phyloP scores from a whole-genome alignment of 2,329 filamentous ascomycete species.

The Botrytis tulipae region DNA sequence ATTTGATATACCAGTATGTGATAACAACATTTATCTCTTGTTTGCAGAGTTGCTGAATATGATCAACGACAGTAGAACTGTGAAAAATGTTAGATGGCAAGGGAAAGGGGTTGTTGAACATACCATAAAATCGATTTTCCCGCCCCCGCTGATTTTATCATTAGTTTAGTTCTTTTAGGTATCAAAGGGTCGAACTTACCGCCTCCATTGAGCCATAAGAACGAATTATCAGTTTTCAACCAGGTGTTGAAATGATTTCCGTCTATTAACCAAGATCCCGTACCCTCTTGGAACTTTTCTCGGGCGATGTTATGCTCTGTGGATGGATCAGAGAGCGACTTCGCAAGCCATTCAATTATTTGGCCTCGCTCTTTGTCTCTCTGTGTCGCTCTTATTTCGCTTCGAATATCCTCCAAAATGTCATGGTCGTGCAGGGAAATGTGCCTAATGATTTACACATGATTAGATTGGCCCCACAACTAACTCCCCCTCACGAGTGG shows the following conservation, averaged over 20 bases:
- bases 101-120: background rate
- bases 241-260: conserved; percentile 16
- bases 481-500: too few relatives aligned
- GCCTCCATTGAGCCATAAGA: conserved; percentile 25
- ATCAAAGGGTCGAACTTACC: conserved; percentile 6
- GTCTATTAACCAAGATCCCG: conserved; percentile 26
- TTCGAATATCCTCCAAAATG: background rate
- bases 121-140: conserved; percentile 25
- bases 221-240: conserved; percentile 12
- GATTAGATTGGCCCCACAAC: too few relatives aligned
- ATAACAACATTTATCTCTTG: conserved; percentile 6
- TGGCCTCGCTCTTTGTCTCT: background rate
- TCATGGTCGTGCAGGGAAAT: background rate
- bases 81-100: background rate
- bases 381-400: background rate
- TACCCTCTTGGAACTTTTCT: conserved; percentile 19
- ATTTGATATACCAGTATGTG: conserved; percentile 26
- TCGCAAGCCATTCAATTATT: background rate
- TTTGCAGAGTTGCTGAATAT: conserved; percentile 14
- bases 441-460: background rate
- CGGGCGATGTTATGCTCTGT: conserved; percentile 22
- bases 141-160: conserved; percentile 11
- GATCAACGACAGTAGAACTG: conserved; percentile 24
- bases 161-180: background rate
- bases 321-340: conserved; percentile 20